Percentiles rank a stretch among this genome's conserved stretches.
These are phyloP conservation scores for Vitis rupestris DNA, from an alignment of 164 flowering plant genomes.

Conservation along the genomic window DNA sequence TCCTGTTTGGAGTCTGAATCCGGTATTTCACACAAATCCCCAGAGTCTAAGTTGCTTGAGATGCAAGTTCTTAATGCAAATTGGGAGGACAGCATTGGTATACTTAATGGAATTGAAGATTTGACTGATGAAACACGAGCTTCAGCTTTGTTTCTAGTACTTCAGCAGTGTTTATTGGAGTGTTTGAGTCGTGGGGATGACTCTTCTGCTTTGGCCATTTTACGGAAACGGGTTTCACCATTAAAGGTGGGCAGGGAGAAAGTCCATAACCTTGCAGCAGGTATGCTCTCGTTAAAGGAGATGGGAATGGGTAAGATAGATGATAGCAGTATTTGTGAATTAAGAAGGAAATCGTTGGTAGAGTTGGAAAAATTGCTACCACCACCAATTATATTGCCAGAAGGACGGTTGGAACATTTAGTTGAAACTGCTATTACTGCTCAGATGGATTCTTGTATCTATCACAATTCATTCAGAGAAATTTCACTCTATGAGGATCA, in stretches of 20 bases:
- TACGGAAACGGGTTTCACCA: constrained; percentile 47
- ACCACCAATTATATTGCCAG: constrained; percentile 64
- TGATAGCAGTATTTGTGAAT: constrained; percentile 25
- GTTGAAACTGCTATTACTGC: constrained; percentile 57
- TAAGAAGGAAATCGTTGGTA: constrained; percentile 41
- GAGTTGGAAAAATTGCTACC: constrained; percentile 75
- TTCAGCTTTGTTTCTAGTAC: constrained; percentile 55
- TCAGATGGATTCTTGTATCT: constrained; percentile 66
- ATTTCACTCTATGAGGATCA: constrained; percentile 74
- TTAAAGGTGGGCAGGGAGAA: constrained; percentile 41
- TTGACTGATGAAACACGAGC: constrained; percentile 47
- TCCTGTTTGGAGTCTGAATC: constrained; percentile 74
- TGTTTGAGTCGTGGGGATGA: constrained; percentile 49
- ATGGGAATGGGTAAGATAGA: constrained; percentile 29
- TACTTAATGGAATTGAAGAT: constrained; percentile 32
- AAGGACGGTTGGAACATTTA: constrained; percentile 69
- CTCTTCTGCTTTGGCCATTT: constrained; percentile 46
- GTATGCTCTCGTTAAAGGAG: constrained; percentile 41
- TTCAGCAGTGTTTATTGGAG: constrained; percentile 61
- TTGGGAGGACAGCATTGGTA: constrained; percentile 65
- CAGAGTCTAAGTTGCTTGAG: constrained; percentile 42
- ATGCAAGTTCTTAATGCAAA: constrained; percentile 46
- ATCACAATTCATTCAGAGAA: constrained; percentile 49
- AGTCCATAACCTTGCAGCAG: constrained; percentile 53
- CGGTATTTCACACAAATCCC: constrained; percentile 39